Evolutionary conservation across 1,284 basidiomycete species (phyloP).

Genomic region (Cystobasidiaceae sp.): DNA sequence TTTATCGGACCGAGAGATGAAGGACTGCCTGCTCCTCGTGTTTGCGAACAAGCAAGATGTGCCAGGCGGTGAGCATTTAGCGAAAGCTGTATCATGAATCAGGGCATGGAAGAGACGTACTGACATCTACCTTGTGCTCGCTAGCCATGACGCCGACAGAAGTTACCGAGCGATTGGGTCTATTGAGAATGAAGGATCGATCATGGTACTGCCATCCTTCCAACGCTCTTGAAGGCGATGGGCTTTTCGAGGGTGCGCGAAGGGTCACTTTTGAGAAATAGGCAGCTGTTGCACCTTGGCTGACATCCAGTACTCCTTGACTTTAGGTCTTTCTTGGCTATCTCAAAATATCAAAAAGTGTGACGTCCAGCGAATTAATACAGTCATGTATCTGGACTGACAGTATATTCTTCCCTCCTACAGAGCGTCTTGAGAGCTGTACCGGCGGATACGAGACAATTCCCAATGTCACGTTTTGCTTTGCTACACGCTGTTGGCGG

Average conservation of each 20-base stretch:
- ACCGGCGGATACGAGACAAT: too few relatives aligned
- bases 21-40: conserved; percentile 89
- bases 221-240: conserved; percentile 60
- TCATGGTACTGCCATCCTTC: conserved; percentile 69
- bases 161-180: conserved; percentile 92
- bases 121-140: neutral
- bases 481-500: too few relatives aligned
- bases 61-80: conserved; percentile 69
- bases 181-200: conserved; percentile 92
- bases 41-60: conserved; percentile 99
- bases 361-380: neutral
- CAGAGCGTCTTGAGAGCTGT: too few relatives aligned
- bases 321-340: conserved; percentile 76
- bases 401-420: too few relatives aligned
- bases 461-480: too few relatives aligned
- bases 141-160: conserved; percentile 97
- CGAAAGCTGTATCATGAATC: conserved; percentile 9
- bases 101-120: neutral
- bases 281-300: neutral
- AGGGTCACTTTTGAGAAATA: neutral
- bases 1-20: conserved; percentile 96
- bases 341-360: conserved; percentile 80
- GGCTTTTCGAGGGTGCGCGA: conserved; percentile 68
- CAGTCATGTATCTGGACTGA: neutral
- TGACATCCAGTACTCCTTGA: neutral